phyloP scores from a whole-genome alignment of 1,284 basidiomycete species.

The Leucoagaricus sp. region DNA sequence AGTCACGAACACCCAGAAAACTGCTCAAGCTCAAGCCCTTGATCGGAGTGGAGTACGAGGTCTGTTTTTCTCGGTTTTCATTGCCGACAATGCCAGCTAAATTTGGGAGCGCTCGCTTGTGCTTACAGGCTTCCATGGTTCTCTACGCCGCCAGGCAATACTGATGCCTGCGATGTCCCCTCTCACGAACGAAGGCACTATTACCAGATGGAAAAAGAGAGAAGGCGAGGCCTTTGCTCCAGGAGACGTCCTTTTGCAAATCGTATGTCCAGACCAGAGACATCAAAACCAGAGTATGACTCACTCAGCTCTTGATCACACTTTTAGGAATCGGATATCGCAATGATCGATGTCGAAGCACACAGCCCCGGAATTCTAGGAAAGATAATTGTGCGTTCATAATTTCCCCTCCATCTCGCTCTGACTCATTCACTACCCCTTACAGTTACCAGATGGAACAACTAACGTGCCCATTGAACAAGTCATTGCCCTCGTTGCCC shows the following conservation, averaged over 20 bases:
- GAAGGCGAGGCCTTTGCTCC: slow-evolving; percentile 43
- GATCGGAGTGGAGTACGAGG: slow-evolving; percentile 6
- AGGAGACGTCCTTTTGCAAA: slow-evolving; percentile 45
- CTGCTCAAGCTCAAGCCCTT: background rate
- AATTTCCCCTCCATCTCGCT: background rate
- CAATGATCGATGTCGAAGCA: slow-evolving; percentile 41
- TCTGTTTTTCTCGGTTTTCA: background rate
- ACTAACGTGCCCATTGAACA: slow-evolving; percentile 42
- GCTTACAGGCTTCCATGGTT: slow-evolving; percentile 34
- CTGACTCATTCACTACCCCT: background rate
- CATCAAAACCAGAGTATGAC: background rate
- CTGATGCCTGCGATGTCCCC: slow-evolving; percentile 51
- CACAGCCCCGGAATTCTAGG: slow-evolving; percentile 39
- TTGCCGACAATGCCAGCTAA: background rate
- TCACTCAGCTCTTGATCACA: slow-evolving; percentile 8
- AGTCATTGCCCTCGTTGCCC: slow-evolving; percentile 39
- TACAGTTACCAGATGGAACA: slow-evolving; percentile 40
- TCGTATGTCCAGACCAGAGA: slow-evolving; percentile 30
- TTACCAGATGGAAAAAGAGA: slow-evolving; percentile 44
- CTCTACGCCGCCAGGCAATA: slow-evolving; percentile 37
- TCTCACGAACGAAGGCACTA: slow-evolving; percentile 45
- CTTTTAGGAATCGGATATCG: slow-evolving; percentile 37
- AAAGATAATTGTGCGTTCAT: slow-evolving; percentile 37
- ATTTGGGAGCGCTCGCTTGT: background rate
- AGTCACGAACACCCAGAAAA: slow-evolving; percentile 2